Evolutionary conservation across 768 basidiomycete species (phyloP), one percentile per base, ranked within the genome.

Genomic region (Heimioporus sp.): DNA sequence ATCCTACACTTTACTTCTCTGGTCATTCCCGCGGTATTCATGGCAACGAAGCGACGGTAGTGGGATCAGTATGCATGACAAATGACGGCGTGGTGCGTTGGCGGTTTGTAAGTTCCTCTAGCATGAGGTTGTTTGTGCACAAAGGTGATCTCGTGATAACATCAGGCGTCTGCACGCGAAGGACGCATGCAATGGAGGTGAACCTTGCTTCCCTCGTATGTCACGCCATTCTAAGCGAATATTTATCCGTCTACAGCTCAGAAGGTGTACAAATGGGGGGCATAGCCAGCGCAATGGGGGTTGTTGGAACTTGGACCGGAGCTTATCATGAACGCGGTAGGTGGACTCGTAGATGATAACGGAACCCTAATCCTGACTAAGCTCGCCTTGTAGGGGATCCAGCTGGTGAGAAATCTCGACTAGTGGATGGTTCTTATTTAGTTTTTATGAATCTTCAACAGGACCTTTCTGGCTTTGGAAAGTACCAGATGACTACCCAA

Each of bases 391-490:
- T 9, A 81, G 82, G 77, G 35, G 87, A 89, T 63, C 86, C 85
- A 24, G 80, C 78, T 46, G 86, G 85, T 87, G 64, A 56, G 80
- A 54, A 36, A 24, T 16, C 32, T 39, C 16, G n/a, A 42, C 30
- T 11, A 10, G 2, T 4, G 17, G 9, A 28, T 17, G 13, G 12
- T 5, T 11, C 20, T 9, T 10, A 2, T 11, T 7, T 1, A 12
- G 41, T 53, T 9, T 43, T 39, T 15, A 55, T 17, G 11, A 31
- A 37, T 30, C 11, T 31, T 20, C 16, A 38, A 43, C 56, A 86
- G 85, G 85, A 39, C 85, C 86, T 3, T 87, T 86, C 62, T 87
- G 85, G 86, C 72, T 87, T 57, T 85, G 82, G 78, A 85, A 85
- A 65, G 79, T 80, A 41, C 68, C 67, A 16, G 73, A 76, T 10